Evolutionary conservation across 495 filamentous ascomycete species (phyloP).

Genomic region (Trichoderma asperelloides): DNA sequence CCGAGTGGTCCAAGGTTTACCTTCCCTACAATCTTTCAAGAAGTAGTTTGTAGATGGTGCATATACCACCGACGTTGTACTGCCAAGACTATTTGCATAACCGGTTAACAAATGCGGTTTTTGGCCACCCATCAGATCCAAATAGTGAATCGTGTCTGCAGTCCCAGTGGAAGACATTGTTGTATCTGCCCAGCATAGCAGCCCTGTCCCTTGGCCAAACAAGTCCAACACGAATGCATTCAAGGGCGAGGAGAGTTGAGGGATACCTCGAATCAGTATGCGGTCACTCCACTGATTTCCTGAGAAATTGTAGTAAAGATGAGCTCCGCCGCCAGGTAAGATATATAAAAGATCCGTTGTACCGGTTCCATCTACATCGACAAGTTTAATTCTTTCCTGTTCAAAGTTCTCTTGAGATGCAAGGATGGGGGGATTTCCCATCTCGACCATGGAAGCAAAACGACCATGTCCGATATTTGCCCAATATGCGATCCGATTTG

Average conservation of each 20-base stretch:
- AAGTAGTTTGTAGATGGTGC: too few species aligned
- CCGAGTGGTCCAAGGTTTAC: constrained; percentile 22
- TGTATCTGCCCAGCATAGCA: constrained; percentile 18
- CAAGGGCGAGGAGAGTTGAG: constrained; percentile 7
- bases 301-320: constrained; percentile 15
- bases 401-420: constrained; percentile 16
- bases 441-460: constrained; percentile 25
- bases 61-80: too few species aligned
- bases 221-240: constrained; percentile 19
- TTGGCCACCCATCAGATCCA: constrained; percentile 24
- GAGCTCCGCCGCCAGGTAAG: constrained; percentile 10
- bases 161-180: not conserved
- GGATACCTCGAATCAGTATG: constrained; percentile 11
- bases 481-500: constrained; percentile 25
- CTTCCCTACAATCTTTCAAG: constrained; percentile 17
- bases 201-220: constrained; percentile 24
- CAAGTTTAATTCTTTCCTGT: constrained; percentile 13
- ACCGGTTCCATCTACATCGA: constrained; percentile 29
- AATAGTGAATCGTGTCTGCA: constrained; percentile 11
- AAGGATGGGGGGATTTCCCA: constrained; percentile 24
- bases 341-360: constrained; percentile 27
- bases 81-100: too few species aligned
- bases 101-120: too few species aligned
- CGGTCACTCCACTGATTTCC: constrained; percentile 21
- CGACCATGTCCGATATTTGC: constrained; percentile 26